Evolutionary conservation across 192 early-diverging fungal genomes (phyloP), one percentile per base, ranked within the genome.

Genomic region (Lobosporangium transversale): DNA sequence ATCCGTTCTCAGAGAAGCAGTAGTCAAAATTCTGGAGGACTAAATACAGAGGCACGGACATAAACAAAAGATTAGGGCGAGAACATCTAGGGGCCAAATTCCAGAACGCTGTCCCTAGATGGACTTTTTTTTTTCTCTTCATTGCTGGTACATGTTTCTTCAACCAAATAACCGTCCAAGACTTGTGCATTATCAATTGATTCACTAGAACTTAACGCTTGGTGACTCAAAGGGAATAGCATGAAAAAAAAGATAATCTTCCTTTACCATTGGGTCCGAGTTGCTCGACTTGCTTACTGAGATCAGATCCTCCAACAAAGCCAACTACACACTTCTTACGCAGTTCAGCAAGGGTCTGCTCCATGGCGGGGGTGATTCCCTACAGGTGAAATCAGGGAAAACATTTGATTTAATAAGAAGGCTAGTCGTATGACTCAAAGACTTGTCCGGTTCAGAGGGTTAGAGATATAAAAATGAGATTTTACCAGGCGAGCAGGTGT

Each of bases 1-100:
- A 86, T 14, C 97, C 97, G 87, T 99, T 99, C 81, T 99, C 96
- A 36, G 96, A 89, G 81, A 99, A 99, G 79, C 89, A 93, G 81
- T 86, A 99, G 80, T 99, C 97, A 84, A 98, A 98, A 75, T 92
- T 79, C 27, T 91, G 80, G 20, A 97, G 53, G 35, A 90, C 93
- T 94, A 78, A 30, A 54, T 33, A 49, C 24, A 35, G 30, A 59
- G 32, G 35, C 17, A 6, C 42, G n/a, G n/a, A n/a, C n/a, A n/a
- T n/a, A n/a, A n/a, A n/a, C n/a, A n/a, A n/a, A n/a, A n/a, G n/a
- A n/a, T n/a, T n/a, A n/a, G n/a, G n/a, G n/a, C n/a, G n/a, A n/a
- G n/a, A n/a, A n/a, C n/a, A n/a, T n/a, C n/a, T n/a, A n/a, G n/a
- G n/a, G n/a, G n/a, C n/a, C n/a, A n/a, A n/a, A n/a, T n/a, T n/a